Percentiles rank a stretch among this genome's conserved stretches.
Conservation (phyloP, 495 filamentous ascomycete genomes). For the Wilcoxina mikolae region DNA sequence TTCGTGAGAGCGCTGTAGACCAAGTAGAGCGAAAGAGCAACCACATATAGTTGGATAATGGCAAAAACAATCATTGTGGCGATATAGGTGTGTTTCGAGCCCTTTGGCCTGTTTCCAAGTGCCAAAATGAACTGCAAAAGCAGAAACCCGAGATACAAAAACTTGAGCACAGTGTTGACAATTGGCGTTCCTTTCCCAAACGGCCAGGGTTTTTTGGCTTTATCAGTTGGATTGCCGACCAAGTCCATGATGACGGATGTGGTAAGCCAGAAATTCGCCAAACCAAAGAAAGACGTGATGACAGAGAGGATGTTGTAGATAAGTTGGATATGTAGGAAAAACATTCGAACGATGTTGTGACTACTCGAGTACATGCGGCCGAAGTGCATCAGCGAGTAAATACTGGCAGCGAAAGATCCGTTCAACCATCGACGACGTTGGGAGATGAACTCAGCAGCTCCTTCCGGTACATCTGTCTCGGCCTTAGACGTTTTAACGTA, state of each 20-base stretch:
- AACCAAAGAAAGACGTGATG: slow-evolving; percentile 85
- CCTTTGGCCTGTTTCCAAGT: slow-evolving; percentile 92
- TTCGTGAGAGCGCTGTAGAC: slow-evolving; percentile 61
- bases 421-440: slow-evolving; percentile 31
- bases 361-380: slow-evolving; percentile 36
- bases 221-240: slow-evolving; percentile 53
- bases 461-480: slow-evolving; percentile 30
- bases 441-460: slow-evolving; percentile 28
- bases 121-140: slow-evolving; percentile 93
- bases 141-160: slow-evolving; percentile 79
- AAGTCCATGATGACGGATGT: slow-evolving; percentile 95
- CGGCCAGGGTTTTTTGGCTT: slow-evolving; percentile 45
- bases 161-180: slow-evolving; percentile 83
- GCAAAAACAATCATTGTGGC: slow-evolving; percentile 76
- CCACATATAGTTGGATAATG: slow-evolving; percentile 78
- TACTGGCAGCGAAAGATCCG: slow-evolving; percentile 30
- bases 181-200: slow-evolving; percentile 78
- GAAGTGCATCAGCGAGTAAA: slow-evolving; percentile 60
- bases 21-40: slow-evolving; percentile 76
- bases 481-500: slow-evolving; percentile 31
- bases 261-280: slow-evolving; percentile 84
- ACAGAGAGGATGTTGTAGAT: slow-evolving; percentile 86
- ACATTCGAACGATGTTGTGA: slow-evolving; percentile 29
- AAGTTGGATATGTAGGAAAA: slow-evolving; percentile 37
- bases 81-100: slow-evolving; percentile 81